A percentile compares a stretch with the other conserved stretches of the same genome.
Evolutionary conservation across 192 early-diverging fungal species (phyloP).

Genomic region (Entomortierella chlamydospora): DNA sequence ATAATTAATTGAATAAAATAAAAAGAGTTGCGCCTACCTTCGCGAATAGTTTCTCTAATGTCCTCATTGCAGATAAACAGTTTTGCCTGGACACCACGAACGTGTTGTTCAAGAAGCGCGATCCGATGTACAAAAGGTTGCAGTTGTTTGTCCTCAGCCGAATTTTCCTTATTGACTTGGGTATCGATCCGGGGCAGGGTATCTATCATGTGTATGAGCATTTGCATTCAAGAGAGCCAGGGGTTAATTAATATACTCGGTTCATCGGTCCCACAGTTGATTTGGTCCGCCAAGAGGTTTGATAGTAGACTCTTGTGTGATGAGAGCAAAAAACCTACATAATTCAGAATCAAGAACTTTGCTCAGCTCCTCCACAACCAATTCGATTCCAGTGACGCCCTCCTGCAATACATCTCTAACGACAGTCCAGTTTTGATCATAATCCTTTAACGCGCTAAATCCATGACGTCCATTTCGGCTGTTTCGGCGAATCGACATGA

Average conservation of each 20-base stretch:
- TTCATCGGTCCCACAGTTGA: neutral
- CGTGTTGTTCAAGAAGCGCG: constrained; percentile 60
- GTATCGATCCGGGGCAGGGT: constrained; percentile 52
- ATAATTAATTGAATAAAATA: neutral
- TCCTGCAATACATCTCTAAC: constrained; percentile 51
- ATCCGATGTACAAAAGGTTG: constrained; percentile 60
- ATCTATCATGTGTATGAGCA: constrained; percentile 28
- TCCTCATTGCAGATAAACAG: constrained; percentile 69
- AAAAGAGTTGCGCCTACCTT: constrained; percentile 15
- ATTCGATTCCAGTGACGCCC: constrained; percentile 44
- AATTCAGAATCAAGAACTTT: constrained; percentile 58
- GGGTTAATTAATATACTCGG: neutral
- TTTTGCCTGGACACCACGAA: constrained; percentile 67
- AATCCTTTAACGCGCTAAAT: constrained; percentile 53
- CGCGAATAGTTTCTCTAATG: constrained; percentile 47
- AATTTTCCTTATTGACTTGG: constrained; percentile 16
- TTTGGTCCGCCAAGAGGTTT: neutral
- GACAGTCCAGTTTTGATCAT: constrained; percentile 56
- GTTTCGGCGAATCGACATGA: constrained; percentile 63
- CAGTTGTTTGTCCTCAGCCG: constrained; percentile 45
- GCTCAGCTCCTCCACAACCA: constrained; percentile 53
- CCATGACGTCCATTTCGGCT: constrained; percentile 61
- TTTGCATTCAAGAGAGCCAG: neutral
- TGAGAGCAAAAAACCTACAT: constrained; percentile 48
- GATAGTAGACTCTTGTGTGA: neutral